Evolutionary conservation across 2,329 filamentous ascomycete genomes (phyloP), one percentile per base, ranked within the genome.

Genomic region (Fusarium denticulatum): DNA sequence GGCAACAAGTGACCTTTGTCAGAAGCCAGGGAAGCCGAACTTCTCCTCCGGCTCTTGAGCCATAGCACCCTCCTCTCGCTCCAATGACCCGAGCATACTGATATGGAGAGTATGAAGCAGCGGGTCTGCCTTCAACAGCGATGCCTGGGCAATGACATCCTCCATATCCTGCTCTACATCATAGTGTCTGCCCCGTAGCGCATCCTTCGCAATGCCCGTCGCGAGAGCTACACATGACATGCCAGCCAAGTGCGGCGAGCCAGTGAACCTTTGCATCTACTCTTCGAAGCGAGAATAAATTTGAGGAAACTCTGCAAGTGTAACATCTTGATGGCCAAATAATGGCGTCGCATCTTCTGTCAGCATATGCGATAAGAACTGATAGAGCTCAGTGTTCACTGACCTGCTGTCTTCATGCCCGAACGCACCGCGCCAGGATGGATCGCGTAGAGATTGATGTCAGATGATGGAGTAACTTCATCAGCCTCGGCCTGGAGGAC

Each of bases 271-370:
- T 18, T 34, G 32, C 11, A 10, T 50, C 47, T 22, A 34, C 22
- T 32, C 28, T 5, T 6, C 5, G 8, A 50, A 50, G 15, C n/a
- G n/a, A n/a, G n/a, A n/a, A n/a, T n/a, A n/a, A n/a, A n/a, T n/a
- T n/a, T n/a, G n/a, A 50, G 47, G 22, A 5, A 24, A 50, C 22
- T 50, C 28, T 18, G 1, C 15, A 4, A 34, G 28, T 18, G 30
- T 7, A 2, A 6, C 2, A 7, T 34, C 47, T 4, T 18, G 22
- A 6, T 50, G 22, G 4, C 16, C 16, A 50, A 24, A 30, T 50
- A 32, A 3, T n/a, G 11, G 11, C 3, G 2, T n/a, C 0, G 5
- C 2, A n/a, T 11, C 15, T 13, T 10, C 4, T 5, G 11, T 49
- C 28, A 49, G 46, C 7, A 32, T 18, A 5, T 32, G 4, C 6